Evolutionary conservation across 345 rosid genomes (phyloP).

Genomic region (Erucastrum elatum): DNA sequence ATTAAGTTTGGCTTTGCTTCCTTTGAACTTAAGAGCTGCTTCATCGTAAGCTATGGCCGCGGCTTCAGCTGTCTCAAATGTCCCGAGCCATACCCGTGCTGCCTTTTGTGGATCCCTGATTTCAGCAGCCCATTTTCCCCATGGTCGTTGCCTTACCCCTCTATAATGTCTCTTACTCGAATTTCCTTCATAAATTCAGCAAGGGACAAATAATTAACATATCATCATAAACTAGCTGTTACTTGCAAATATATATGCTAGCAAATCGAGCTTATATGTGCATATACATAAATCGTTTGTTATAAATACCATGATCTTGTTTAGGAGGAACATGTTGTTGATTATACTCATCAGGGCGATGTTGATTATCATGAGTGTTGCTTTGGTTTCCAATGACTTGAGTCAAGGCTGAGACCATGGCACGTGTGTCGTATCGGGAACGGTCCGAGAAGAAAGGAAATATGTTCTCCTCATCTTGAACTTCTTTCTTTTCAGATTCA

Average conservation of each 20-base stretch:
- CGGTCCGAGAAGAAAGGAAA: constrained; percentile 64
- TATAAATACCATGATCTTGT: constrained; percentile 37
- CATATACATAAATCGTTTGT: not conserved
- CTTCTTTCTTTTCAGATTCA: constrained; percentile 49
- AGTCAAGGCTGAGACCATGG: constrained; percentile 69
- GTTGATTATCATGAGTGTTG: constrained; percentile 34
- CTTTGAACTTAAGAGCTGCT: constrained; percentile 84
- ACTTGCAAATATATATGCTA: not conserved
- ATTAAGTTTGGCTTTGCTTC: constrained; percentile 83
- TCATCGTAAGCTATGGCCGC: constrained; percentile 81
- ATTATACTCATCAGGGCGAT: constrained; percentile 29
- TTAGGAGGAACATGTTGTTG: constrained; percentile 32
- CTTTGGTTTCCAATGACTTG: constrained; percentile 59
- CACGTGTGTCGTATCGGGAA: constrained; percentile 64
- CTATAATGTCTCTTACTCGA: constrained; percentile 53
- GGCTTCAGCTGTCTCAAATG: constrained; percentile 76
- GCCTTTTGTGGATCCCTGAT: constrained; percentile 65
- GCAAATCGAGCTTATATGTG: not conserved
- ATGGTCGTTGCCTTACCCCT: constrained; percentile 67
- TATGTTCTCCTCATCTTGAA: constrained; percentile 47
- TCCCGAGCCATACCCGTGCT: constrained; percentile 72
- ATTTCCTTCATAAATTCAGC: constrained; percentile 37
- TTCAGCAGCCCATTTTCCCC: constrained; percentile 76
- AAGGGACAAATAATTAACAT: not conserved
- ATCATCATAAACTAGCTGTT: not conserved